Base-by-base conservation (phyloP, 2,329 filamentous ascomycete species). In the Rhynchosporium agropyri region DNA sequence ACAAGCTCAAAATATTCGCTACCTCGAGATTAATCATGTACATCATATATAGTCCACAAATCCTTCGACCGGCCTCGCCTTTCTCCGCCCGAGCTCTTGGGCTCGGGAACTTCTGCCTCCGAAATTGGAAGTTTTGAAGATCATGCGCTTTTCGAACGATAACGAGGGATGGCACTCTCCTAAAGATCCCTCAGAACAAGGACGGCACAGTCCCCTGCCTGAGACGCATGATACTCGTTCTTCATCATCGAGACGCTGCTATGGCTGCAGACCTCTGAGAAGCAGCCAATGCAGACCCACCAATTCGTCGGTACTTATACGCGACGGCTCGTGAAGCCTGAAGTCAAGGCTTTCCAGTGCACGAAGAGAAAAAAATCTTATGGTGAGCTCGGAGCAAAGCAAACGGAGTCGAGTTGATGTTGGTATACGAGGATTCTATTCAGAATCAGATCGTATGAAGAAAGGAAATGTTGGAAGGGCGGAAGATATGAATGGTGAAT, bases 171-270 rank as follows among this genome's bases (percentile, higher is more conserved):
- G 48, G 46, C 1, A 51, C 50, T 12, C 5, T 62, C 15, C 8
- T 3, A 4, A 4, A 50, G 12, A 62, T 62, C 31, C 51, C 57
- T 9, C 20, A 33, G 12, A n/a, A 15, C 3, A 57, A 57, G 26
- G 8, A 29, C 0, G 28, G 28, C 6, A 49, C 50, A 12, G 53
- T 50, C 2, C 45, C 60, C 2, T 26, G 3, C 3, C 43, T 62
- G 29, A 43, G 60, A 15, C 48, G 28, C 2, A 45, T 62, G 0
- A 31, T 62, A 1, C 5, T 62, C 5, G 38, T n/a, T 15, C 10
- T 31, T 2, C 42, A 50, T 3, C 57, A 57, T n/a, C 43, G 69
- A 74, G 53, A 65, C 71, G 58, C 77, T 78, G 60, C 66, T 68
- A n/a, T 69, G 70, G 29, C 72, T 72, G 61, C 73, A 76, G 46